A percentile compares a stretch with the other conserved stretches of the same genome.
phyloP scores from a whole-genome alignment of 2,329 filamentous ascomycete genomes.

The Mycosphaerella sp. region DNA sequence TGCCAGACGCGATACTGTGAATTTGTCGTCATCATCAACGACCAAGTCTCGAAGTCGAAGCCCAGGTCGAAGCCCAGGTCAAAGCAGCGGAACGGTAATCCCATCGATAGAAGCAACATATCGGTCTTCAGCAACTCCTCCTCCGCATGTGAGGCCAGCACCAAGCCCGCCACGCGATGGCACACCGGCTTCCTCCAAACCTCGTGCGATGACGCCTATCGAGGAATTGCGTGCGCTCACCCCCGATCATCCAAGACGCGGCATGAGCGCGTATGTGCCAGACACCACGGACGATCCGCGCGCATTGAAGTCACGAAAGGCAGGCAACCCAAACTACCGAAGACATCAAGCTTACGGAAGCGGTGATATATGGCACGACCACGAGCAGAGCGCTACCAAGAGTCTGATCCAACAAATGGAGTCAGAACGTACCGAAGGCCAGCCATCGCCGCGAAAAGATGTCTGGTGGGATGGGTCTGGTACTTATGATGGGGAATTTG shows the following conservation, averaged over 20 bases:
- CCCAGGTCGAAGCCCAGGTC: no score
- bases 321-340: constrained; percentile 1
- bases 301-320: not conserved
- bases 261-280: constrained; percentile 6
- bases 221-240: constrained; percentile 1
- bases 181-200: not conserved
- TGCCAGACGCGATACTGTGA: no score
- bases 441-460: constrained; percentile 1
- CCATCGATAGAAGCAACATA: no score
- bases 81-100: no score
- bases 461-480: constrained; percentile 5
- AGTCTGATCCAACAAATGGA: not conserved
- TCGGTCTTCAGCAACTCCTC: not conserved
- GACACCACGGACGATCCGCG: not conserved
- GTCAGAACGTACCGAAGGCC: not conserved
- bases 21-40: no score
- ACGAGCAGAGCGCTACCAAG: not conserved
- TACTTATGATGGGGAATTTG: constrained; percentile 1
- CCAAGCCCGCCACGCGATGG: not conserved
- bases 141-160: not conserved
- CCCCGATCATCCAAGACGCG: constrained; percentile 1
- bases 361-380: constrained; percentile 1
- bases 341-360: not conserved
- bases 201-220: not conserved
- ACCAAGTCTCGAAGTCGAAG: no score